A percentile compares a stretch with the other conserved stretches of the same genome.
These are phyloP conservation scores for Arthrobotrys sinensis DNA, from an alignment of 2,329 filamentous ascomycete genomes.

Conservation along the genomic window DNA sequence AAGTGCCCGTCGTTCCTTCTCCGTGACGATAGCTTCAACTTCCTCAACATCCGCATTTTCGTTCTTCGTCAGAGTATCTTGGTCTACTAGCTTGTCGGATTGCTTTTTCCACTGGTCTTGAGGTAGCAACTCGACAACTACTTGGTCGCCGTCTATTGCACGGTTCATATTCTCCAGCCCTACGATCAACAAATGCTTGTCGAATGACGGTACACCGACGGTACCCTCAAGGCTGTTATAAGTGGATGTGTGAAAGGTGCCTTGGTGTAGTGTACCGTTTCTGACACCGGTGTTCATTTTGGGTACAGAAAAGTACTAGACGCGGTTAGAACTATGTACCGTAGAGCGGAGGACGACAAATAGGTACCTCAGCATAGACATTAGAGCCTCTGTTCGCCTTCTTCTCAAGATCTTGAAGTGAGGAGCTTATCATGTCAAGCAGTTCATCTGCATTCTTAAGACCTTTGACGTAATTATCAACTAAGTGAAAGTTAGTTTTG, in stretches of 20 bases:
- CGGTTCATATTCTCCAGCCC: conserved; percentile 97
- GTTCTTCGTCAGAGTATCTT: conserved; percentile 90
- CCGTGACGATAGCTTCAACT: conserved; percentile 82
- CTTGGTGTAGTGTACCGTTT: conserved; percentile 89
- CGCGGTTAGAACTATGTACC: conserved; percentile 21
- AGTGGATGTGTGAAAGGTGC: conserved; percentile 93
- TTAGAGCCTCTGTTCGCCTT: conserved; percentile 74
- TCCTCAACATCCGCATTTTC: conserved; percentile 92
- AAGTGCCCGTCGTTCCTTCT: conserved; percentile 86
- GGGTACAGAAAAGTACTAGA: conserved; percentile 82
- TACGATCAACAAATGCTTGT: conserved; percentile 87
- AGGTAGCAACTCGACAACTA: conserved; percentile 92
- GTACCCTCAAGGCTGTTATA: conserved; percentile 91
- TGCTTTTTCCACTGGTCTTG: conserved; percentile 97
- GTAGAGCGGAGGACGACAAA: not conserved
- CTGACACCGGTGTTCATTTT: conserved; percentile 96
- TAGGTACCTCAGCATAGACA: conserved; percentile 82
- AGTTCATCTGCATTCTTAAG: conserved; percentile 87
- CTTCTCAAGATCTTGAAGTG: conserved; percentile 78
- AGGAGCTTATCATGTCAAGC: conserved; percentile 92
- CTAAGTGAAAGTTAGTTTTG: conserved; percentile 71
- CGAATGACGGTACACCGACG: conserved; percentile 77
- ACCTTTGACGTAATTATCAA: conserved; percentile 81
- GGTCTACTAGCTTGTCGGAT: conserved; percentile 95
- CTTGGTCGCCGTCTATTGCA: conserved; percentile 89